These are phyloP conservation scores for Ophiocytium majus DNA, from an alignment of 352 stramenopile species.

Conservation along the genomic window DNA sequence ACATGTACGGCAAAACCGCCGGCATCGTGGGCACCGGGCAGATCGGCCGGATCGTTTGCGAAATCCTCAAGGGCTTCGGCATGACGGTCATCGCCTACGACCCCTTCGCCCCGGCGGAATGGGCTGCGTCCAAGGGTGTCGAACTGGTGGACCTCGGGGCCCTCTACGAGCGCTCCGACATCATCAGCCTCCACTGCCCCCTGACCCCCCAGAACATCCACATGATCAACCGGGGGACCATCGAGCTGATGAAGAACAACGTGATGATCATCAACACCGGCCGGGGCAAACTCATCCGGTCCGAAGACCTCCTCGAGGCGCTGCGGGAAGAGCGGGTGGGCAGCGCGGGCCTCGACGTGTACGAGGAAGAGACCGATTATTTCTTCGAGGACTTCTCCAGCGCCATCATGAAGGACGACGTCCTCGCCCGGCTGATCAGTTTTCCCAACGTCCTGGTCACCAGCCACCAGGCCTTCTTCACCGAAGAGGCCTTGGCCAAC, in stretches of 20 bases:
- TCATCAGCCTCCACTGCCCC: slow-evolving; percentile 80
- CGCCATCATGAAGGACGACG: background rate
- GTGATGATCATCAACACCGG: slow-evolving; percentile 85
- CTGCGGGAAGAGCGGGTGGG: slow-evolving; percentile 74
- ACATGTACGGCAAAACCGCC: background rate
- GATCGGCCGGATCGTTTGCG: background rate
- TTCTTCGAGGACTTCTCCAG: slow-evolving; percentile 61
- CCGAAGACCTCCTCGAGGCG: slow-evolving; percentile 69
- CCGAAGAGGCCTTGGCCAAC: background rate
- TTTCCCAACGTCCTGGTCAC: slow-evolving; percentile 5
- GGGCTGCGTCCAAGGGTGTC: background rate
- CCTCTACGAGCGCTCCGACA: slow-evolving; percentile 67
- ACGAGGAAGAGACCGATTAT: slow-evolving; percentile 65
- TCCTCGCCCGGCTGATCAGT: background rate
- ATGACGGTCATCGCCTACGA: background rate
- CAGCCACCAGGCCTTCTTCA: slow-evolving; percentile 18
- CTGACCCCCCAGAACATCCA: slow-evolving; percentile 75
- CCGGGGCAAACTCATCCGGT: slow-evolving; percentile 77
- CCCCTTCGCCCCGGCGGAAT: background rate
- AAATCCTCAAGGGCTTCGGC: background rate
- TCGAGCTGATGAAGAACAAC: slow-evolving; percentile 77
- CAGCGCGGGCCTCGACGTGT: slow-evolving; percentile 78
- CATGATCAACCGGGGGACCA: slow-evolving; percentile 72
- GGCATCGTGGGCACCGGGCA: background rate
- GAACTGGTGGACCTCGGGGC: slow-evolving; percentile 13